Evolutionary conservation across 768 basidiomycete species (phyloP).

Genomic region (Cystofilobasidium macerans): DNA sequence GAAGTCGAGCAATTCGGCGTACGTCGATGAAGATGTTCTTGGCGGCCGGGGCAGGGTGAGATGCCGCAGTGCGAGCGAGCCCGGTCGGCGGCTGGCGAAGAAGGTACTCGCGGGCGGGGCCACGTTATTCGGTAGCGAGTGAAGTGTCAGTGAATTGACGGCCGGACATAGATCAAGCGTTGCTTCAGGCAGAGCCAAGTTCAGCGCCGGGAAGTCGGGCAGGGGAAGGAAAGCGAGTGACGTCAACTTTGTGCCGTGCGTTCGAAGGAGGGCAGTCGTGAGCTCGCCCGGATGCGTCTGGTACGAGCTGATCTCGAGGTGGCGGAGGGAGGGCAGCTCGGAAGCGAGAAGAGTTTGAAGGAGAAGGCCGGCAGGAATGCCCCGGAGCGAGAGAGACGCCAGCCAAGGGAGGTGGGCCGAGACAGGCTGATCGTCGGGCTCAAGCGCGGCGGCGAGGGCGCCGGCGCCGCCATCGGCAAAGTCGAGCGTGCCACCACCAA

Average conservation of each 20-base stretch:
- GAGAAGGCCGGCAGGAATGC: conserved; percentile 29
- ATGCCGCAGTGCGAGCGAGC: conserved; percentile 29
- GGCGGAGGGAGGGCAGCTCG: conserved; percentile 29
- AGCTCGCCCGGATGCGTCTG: conserved; percentile 25
- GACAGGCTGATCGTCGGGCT: not conserved
- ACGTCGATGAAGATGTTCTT: not conserved
- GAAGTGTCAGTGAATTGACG: conserved; percentile 29
- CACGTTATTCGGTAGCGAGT: conserved; percentile 23
- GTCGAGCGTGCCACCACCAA: conserved; percentile 27
- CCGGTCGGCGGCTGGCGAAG: conserved; percentile 1
- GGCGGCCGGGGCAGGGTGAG: conserved; percentile 28
- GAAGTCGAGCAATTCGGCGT: not conserved
- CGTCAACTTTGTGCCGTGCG: conserved; percentile 31
- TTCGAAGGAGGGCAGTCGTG: conserved; percentile 29
- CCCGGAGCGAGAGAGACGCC: conserved; percentile 31
- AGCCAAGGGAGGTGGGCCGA: conserved; percentile 29
- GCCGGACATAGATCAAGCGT: conserved; percentile 31
- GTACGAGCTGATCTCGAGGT: conserved; percentile 31
- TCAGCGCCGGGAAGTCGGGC: conserved; percentile 30
- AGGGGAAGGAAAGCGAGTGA: conserved; percentile 32
- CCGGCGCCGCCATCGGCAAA: not conserved
- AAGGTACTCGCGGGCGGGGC: conserved; percentile 20
- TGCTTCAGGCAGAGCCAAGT: conserved; percentile 27
- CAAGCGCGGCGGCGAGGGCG: conserved; percentile 1
- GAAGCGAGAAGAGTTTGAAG: conserved; percentile 28